Evolutionary conservation across 345 rosid species (phyloP).

Genomic region (Brassica carinata): DNA sequence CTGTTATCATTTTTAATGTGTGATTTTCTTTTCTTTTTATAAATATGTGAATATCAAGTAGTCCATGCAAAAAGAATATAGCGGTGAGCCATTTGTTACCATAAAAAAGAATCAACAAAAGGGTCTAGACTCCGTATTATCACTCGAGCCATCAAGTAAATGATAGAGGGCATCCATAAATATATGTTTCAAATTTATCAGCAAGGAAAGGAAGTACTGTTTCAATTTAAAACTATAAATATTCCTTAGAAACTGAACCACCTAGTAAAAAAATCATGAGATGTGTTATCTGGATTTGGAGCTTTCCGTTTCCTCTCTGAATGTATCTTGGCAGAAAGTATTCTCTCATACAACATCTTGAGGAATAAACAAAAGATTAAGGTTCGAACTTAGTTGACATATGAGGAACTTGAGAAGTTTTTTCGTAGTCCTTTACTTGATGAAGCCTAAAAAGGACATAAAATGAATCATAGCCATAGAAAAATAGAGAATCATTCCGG

Average conservation of each 20-base stretch:
- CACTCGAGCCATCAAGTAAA: conserved; percentile 88
- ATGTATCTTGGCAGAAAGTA: conserved; percentile 89
- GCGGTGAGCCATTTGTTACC: too few relatives aligned
- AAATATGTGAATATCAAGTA: too few relatives aligned
- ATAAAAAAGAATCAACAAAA: too few relatives aligned
- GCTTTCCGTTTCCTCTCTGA: conserved; percentile 93
- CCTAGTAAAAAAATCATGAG: conserved; percentile 87
- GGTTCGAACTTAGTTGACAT: background rate
- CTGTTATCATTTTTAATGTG: too few relatives aligned
- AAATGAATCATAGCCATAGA: conserved; percentile 94
- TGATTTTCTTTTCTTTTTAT: too few relatives aligned
- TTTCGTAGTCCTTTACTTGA: conserved; percentile 60
- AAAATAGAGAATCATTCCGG: conserved; percentile 58
- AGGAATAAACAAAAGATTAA: conserved; percentile 14
- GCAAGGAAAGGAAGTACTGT: background rate
- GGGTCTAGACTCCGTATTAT: conserved; percentile 61
- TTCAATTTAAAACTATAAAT: background rate
- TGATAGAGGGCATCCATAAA: conserved; percentile 90
- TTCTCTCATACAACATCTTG: conserved; percentile 91
- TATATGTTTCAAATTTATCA: conserved; percentile 43
- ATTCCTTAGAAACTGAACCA: conserved; percentile 12
- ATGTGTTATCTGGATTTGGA: conserved; percentile 67
- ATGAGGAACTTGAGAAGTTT: conserved; percentile 9
- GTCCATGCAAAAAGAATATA: too few relatives aligned
- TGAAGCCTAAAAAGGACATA: conserved; percentile 97